Evolutionary conservation across 495 filamentous ascomycete genomes (phyloP), one percentile per base, ranked within the genome.

Genomic region (Penicillium soppii): DNA sequence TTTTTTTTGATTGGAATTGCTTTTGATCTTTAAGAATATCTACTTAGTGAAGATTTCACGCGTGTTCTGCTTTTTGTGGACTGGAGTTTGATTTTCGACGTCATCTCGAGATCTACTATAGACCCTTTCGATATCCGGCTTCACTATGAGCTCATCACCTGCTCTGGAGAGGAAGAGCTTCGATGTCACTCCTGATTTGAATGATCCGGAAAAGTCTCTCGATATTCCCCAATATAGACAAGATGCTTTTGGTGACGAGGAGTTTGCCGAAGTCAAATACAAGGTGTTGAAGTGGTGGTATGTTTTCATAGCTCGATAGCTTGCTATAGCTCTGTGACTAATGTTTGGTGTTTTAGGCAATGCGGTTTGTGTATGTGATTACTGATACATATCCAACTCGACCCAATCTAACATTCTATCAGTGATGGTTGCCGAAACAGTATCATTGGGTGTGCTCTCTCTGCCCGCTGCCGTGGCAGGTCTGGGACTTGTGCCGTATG

Each of bases 401-500:
- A 55, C 21, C 19, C 5, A 38, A 43, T 50, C 37, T 52, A 36
- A 56, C 40, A 17, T 29, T 25, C 21, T 50, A 23, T 42, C 29
- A 65, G 62, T 88, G 47, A 80, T 89, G 67, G 84, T 89, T 59
- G 86, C 85, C 43, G 84, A 87, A 60, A 86, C 84, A n/a, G 84
- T 89, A 32, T 85, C 84, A 5, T 76, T 88, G n/a, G 86, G 86
- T 39, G 82, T 81, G 58, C 73, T 89, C 30, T 83, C 82, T 26
- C 72, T 89, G 19, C 86, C 86, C 4, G 65, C 71, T 6, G 82
- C 80, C n/a, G 81, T 89, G 29, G 84, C 86, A 22, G 71, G 73
- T 7, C 59, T 89, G 19, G 86, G 86, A 25, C 77, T 89, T 65
- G 74, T 86, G n/a, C 72, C 72, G 59, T 72, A 63, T 37, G 60